These are phyloP conservation scores for Petrea volubilis DNA, from an alignment of 257 asterid species.

Conservation along the genomic window DNA sequence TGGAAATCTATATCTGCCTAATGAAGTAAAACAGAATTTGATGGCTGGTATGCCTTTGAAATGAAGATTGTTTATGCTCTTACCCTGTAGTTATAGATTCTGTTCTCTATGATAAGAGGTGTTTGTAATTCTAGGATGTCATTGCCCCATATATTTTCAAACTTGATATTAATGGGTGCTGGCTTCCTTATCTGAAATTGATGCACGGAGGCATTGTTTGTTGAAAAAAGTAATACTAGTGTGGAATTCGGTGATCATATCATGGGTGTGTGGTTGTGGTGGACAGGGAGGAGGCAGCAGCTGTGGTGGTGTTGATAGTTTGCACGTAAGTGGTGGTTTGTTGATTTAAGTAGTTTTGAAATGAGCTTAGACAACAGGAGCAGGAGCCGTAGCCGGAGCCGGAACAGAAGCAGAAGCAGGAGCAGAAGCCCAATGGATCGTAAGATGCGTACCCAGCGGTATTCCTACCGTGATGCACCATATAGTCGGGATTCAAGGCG, in stretches of 20 bases:
- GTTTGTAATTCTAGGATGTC: slow-evolving; percentile 17
- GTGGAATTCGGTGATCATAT: slow-evolving; percentile 71
- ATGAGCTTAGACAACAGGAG: slow-evolving; percentile 73
- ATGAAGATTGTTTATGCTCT: slow-evolving; percentile 13
- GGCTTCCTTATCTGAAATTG: slow-evolving; percentile 21
- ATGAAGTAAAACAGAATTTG: neutral
- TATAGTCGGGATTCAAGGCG: slow-evolving; percentile 79
- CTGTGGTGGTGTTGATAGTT: slow-evolving; percentile 61
- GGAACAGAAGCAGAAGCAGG: slow-evolving; percentile 53
- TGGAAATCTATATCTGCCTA: neutral
- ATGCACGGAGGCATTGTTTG: slow-evolving; percentile 39
- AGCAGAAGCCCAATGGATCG: slow-evolving; percentile 98
- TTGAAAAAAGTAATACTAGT: slow-evolving; percentile 32
- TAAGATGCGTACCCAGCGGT: slow-evolving; percentile 80
- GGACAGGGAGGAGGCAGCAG: slow-evolving; percentile 95
- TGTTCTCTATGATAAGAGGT: slow-evolving; percentile 16
- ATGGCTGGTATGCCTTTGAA: slow-evolving; percentile 17
- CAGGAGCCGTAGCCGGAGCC: too few species aligned
- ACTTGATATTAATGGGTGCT: slow-evolving; percentile 24
- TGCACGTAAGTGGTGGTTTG: slow-evolving; percentile 51
- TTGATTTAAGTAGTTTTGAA: slow-evolving; percentile 40
- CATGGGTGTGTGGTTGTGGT: slow-evolving; percentile 93
- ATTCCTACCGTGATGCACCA: slow-evolving; percentile 92
- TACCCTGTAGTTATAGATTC: slow-evolving; percentile 1
- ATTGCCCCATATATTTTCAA: neutral